Evolutionary conservation across 192 early-diverging fungal species (phyloP).

Genomic region (Coemansia sp.): DNA sequence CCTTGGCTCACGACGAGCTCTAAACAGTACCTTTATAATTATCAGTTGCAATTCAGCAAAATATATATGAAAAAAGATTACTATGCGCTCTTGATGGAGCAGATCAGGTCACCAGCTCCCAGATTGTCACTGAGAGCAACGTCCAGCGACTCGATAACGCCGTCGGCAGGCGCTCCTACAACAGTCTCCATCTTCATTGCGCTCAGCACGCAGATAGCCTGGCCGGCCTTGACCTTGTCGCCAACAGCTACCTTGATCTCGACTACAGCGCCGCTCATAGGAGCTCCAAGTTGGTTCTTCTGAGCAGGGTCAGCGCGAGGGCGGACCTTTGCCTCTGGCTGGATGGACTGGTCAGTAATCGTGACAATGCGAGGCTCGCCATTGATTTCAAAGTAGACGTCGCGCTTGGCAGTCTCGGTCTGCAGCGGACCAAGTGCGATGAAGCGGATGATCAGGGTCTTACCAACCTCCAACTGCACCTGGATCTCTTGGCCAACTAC

Average conservation of each 20-base stretch:
- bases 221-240: slow-evolving; percentile 80
- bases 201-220: slow-evolving; percentile 86
- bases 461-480: slow-evolving; percentile 83
- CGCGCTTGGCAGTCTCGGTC: slow-evolving; percentile 68
- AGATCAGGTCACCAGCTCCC: slow-evolving; percentile 81
- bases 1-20: slow-evolving; percentile 37
- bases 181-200: slow-evolving; percentile 99
- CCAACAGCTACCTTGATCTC: slow-evolving; percentile 88
- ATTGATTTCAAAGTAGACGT: slow-evolving; percentile 96
- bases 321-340: slow-evolving; percentile 61
- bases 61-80: slow-evolving; percentile 5
- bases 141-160: slow-evolving; percentile 70
- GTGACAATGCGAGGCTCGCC: slow-evolving; percentile 89
- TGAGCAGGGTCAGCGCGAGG: slow-evolving; percentile 74
- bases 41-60: no score
- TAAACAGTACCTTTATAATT: slow-evolving; percentile 5
- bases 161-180: slow-evolving; percentile 76
- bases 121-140: slow-evolving; percentile 78
- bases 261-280: slow-evolving; percentile 96
- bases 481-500: slow-evolving; percentile 88
- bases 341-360: slow-evolving; percentile 63
- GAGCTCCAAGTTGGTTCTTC: slow-evolving; percentile 84
- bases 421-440: slow-evolving; percentile 83
- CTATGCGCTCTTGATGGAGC: slow-evolving; percentile 27
- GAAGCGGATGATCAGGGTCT: slow-evolving; percentile 87